A percentile compares a stretch with the other conserved stretches of the same genome.
These are phyloP conservation scores for Artemisia tridentata DNA, from an alignment of 129 eudicot species.

Conservation along the genomic window DNA sequence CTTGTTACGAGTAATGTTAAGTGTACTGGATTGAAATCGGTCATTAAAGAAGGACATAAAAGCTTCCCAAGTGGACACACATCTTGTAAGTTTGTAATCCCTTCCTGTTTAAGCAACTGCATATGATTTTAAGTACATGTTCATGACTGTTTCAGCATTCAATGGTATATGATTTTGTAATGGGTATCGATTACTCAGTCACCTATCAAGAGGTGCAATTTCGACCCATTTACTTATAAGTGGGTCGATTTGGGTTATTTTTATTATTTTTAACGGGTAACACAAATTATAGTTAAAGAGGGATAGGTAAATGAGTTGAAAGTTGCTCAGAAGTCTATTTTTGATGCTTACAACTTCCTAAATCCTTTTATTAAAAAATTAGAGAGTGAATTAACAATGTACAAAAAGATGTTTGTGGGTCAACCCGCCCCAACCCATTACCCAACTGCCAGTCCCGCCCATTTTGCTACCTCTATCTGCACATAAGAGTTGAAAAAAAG, in stretches of 20 bases:
- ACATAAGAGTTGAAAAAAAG: slow-evolving; percentile 5
- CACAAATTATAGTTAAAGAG: not conserved
- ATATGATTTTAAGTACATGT: not conserved
- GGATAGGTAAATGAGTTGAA: not conserved
- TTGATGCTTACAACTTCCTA: not conserved
- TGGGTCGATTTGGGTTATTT: not conserved
- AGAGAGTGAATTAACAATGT: not conserved
- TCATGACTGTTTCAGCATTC: not conserved
- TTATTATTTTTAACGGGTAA: not conserved
- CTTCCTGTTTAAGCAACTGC: slow-evolving; percentile 20
- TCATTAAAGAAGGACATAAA: slow-evolving; percentile 92
- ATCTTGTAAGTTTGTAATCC: slow-evolving; percentile 51
- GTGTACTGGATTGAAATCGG: slow-evolving; percentile 70
- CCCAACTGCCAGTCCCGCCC: not conserved
- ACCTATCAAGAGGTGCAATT: no score
- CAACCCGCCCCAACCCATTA: not conserved
- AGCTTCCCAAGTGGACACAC: slow-evolving; percentile 90
- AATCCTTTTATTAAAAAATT: not conserved
- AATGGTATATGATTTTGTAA: not conserved
- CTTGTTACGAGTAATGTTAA: slow-evolving; percentile 62
- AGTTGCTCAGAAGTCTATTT: not conserved
- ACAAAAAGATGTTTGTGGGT: not conserved
- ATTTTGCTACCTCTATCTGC: not conserved
- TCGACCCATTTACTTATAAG: not conserved
- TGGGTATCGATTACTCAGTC: no score